Conservation (phyloP, 495 filamentous ascomycete genomes). For the Lophiotrema nucula region DNA sequence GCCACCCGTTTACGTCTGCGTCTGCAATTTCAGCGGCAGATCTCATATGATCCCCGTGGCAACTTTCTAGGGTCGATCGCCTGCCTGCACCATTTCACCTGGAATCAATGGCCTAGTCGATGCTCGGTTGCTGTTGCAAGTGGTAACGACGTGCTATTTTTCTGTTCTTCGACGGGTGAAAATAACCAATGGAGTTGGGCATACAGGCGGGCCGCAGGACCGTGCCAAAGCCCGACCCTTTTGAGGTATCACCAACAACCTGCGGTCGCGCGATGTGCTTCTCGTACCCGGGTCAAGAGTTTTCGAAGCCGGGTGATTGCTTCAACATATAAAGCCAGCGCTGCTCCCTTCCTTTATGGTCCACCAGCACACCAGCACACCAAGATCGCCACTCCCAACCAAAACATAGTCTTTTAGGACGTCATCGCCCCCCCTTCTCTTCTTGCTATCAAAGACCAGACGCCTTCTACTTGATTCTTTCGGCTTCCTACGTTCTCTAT, state of each 20-base stretch:
- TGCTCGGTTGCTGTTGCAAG: background rate
- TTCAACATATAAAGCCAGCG: constrained; percentile 22
- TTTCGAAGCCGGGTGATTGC: constrained; percentile 2
- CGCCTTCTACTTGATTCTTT: too few species aligned
- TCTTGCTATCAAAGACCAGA: too few species aligned
- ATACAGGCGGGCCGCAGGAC: constrained; percentile 14
- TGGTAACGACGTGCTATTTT: constrained; percentile 18
- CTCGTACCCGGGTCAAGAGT: constrained; percentile 12
- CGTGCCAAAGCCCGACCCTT: constrained; percentile 5
- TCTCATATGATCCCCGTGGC: constrained; percentile 10
- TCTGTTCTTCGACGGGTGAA: constrained; percentile 3
- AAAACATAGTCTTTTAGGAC: background rate
- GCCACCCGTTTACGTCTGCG: constrained; percentile 7
- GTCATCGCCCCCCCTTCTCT: too few species aligned
- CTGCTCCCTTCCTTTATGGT: constrained; percentile 24
- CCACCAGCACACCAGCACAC: constrained; percentile 19
- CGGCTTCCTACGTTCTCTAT: too few species aligned
- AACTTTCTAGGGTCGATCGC: constrained; percentile 1
- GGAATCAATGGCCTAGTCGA: constrained; percentile 2
- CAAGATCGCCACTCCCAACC: constrained; percentile 13
- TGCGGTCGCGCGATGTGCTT: constrained; percentile 5
- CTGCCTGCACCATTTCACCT: background rate
- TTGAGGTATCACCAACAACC: constrained; percentile 9
- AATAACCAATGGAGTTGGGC: constrained; percentile 2
- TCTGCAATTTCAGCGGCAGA: constrained; percentile 21